Conservation (phyloP, 2,329 filamentous ascomycete genomes). For the Alternaria sp. region DNA sequence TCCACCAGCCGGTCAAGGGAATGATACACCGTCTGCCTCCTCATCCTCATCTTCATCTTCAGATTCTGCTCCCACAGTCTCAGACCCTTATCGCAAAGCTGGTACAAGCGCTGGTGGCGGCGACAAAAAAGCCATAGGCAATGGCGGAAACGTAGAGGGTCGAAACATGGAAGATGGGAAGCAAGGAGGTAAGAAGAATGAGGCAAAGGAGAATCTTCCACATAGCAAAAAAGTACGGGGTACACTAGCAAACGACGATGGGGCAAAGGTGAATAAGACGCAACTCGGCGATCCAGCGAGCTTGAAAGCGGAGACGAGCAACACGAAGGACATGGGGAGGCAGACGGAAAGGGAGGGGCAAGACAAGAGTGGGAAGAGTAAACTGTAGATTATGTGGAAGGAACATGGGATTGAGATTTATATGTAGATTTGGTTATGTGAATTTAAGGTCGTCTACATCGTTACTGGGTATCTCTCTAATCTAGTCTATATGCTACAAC, state of each 20-base stretch:
- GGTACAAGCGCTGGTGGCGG: conserved; percentile 1
- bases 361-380: conserved; percentile 26
- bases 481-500: conserved; percentile 15
- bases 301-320: conserved; percentile 42
- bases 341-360: conserved; percentile 33
- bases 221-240: conserved; percentile 39
- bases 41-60: background rate
- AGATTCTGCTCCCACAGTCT: conserved; percentile 17
- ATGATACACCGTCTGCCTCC: background rate
- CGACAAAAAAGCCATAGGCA: conserved; percentile 14
- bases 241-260: conserved; percentile 32
- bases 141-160: background rate
- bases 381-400: conserved; percentile 18
- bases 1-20: conserved; percentile 16
- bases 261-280: conserved; percentile 33
- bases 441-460: background rate
- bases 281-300: conserved; percentile 44
- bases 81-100: conserved; percentile 17
- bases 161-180: background rate
- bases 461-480: conserved; percentile 28
- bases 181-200: conserved; percentile 2
- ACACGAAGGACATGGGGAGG: conserved; percentile 23
- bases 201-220: conserved; percentile 22
- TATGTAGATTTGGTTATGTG: background rate
- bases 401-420: background rate